Percentiles rank a stretch among this genome's conserved stretches.
phyloP scores from a whole-genome alignment of 805 yeast genomes.

The Osmozyma mogii region DNA sequence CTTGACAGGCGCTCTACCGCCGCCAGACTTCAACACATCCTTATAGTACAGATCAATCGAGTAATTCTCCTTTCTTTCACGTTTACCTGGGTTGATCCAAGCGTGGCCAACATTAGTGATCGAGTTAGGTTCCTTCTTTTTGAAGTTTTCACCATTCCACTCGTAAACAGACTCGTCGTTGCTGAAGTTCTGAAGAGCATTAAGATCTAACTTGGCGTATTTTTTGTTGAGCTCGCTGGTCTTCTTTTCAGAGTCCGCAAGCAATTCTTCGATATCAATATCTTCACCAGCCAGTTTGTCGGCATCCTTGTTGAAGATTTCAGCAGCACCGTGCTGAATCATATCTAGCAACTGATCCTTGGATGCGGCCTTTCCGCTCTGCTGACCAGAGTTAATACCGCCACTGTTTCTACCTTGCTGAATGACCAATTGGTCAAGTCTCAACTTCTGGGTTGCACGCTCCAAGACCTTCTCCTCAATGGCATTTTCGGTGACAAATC shows the following conservation, averaged over 20 bases:
- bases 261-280: slow-evolving; percentile 52
- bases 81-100: slow-evolving; percentile 82
- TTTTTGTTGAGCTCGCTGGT: slow-evolving; percentile 55
- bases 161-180: slow-evolving; percentile 67
- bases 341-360: slow-evolving; percentile 70
- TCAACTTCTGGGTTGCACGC: slow-evolving; percentile 71
- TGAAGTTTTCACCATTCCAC: slow-evolving; percentile 82
- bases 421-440: slow-evolving; percentile 75
- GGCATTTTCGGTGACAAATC: slow-evolving; percentile 74
- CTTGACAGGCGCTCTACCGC: slow-evolving; percentile 34
- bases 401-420: slow-evolving; percentile 57
- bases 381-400: slow-evolving; percentile 19
- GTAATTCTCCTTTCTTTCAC: slow-evolving; percentile 80
- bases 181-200: slow-evolving; percentile 69
- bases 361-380: slow-evolving; percentile 34
- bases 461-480: slow-evolving; percentile 78
- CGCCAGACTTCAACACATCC: slow-evolving; percentile 70
- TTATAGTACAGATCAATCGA: slow-evolving; percentile 82
- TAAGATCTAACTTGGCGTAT: slow-evolving; percentile 62
- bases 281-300: slow-evolving; percentile 21
- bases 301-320: slow-evolving; percentile 37
- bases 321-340: slow-evolving; percentile 80
- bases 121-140: slow-evolving; percentile 44
- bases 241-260: slow-evolving; percentile 53
- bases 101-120: slow-evolving; percentile 44